Percentiles rank a stretch among this genome's conserved stretches.
Conservation (phyloP, 306 rosid species). For the barrel medic (Medicago truncatula) region MtrunA17r5.0-ANR NC_053043.1:43018501-43019000, state of each 20-base stretch:
- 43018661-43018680: neutral
- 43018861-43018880: slow-evolving; percentile 43
- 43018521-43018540: slow-evolving; percentile 46
- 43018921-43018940: slow-evolving; percentile 99
- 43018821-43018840: slow-evolving; percentile 45
- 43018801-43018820: slow-evolving; percentile 1
- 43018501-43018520: slow-evolving; percentile 35
- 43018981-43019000: slow-evolving; percentile 5
- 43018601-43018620: slow-evolving; percentile 33
- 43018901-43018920: slow-evolving; percentile 99
- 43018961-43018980: slow-evolving; percentile 78
- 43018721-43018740: slow-evolving; percentile 58
- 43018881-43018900: slow-evolving; percentile 80
- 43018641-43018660: slow-evolving; percentile 25
- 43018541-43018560: slow-evolving; percentile 32
- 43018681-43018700: neutral
- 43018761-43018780: slow-evolving; percentile 33
- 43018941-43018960: slow-evolving; percentile 79
- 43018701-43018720: slow-evolving; percentile 45
- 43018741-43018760: neutral
- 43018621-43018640: neutral
- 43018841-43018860: slow-evolving; percentile 46
- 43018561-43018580: neutral
- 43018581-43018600: slow-evolving; percentile 22
- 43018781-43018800: slow-evolving; percentile 11